These are phyloP conservation scores for Cyclotella choctawhatcheeana DNA, from an alignment of 108 stramenopile species.

Conservation along the genomic window DNA sequence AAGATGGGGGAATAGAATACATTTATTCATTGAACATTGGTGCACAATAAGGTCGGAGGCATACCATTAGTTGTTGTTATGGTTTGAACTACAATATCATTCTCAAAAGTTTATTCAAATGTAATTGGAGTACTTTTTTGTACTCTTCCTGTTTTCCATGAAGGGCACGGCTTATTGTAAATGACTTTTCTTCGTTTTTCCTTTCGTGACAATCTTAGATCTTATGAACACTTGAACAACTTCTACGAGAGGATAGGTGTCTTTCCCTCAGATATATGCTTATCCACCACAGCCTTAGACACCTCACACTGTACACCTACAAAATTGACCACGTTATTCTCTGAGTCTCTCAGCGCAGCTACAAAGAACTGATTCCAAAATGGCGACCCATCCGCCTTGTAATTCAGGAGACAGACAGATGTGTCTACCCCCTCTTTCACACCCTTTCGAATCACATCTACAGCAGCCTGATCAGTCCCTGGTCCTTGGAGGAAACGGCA, in stretches of 20 bases:
- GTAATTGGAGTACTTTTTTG: no score
- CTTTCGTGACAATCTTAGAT: background rate
- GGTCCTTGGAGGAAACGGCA: constrained; percentile 98
- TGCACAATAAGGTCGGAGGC: no score
- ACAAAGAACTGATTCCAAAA: constrained; percentile 99
- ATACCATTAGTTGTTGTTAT: no score
- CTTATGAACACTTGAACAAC: background rate
- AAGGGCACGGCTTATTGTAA: no score
- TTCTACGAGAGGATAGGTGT: constrained; percentile 26
- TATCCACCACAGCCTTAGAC: constrained; percentile 89
- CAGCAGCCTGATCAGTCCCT: constrained; percentile 88
- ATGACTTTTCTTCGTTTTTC: background rate
- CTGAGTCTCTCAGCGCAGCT: constrained; percentile 92
- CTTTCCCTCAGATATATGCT: constrained; percentile 77
- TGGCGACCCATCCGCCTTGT: constrained; percentile 94
- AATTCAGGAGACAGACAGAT: constrained; percentile 89
- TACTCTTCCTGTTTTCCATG: no score
- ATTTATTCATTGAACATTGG: no score
- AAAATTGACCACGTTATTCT: constrained; percentile 95
- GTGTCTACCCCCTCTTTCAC: constrained; percentile 87
- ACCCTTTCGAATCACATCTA: constrained; percentile 87
- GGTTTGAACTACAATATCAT: no score
- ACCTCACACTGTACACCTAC: constrained; percentile 97
- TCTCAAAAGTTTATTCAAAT: no score
- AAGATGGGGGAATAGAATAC: no score